phyloP scores from a whole-genome alignment of 192 early-diverging fungal genomes.

The Chytriomyces confervae region DNA sequence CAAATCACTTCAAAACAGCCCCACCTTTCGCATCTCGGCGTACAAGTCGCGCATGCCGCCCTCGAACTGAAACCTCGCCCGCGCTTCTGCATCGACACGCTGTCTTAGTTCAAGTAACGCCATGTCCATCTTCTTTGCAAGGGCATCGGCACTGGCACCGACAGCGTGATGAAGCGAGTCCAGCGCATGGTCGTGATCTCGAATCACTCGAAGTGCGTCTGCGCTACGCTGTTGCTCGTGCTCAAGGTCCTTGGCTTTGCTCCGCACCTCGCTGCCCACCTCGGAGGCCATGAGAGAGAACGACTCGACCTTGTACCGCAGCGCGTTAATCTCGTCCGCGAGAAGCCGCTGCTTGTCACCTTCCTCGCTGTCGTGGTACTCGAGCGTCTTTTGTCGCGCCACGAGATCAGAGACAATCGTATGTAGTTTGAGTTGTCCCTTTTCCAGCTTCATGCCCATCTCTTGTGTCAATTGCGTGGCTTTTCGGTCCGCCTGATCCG shows the following conservation, averaged over 20 bases:
- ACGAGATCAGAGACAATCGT: conserved; percentile 41
- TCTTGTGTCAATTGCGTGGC: conserved; percentile 28
- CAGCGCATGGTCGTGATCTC: conserved; percentile 48
- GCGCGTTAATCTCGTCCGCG: conserved; percentile 38
- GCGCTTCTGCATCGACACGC: conserved; percentile 42
- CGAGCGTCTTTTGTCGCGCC: conserved; percentile 30
- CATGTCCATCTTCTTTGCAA: conserved; percentile 38
- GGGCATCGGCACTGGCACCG: conserved; percentile 20
- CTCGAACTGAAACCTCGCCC: conserved; percentile 42
- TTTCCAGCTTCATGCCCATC: conserved; percentile 17
- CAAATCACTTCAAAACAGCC: no score
- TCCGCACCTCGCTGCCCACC: conserved; percentile 36
- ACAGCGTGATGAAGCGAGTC: conserved; percentile 34
- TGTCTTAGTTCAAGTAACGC: conserved; percentile 34
- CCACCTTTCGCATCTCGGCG: conserved; percentile 36
- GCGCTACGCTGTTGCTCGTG: conserved; percentile 37
- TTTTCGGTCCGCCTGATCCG: conserved; percentile 35
- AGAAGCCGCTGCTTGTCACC: conserved; percentile 17
- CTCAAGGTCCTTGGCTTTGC: conserved; percentile 40
- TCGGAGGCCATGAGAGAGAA: conserved; percentile 34
- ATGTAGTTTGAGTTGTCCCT: conserved; percentile 28
- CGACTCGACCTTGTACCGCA: conserved; percentile 46
- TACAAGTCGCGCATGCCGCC: conserved; percentile 39
- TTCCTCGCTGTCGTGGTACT: conserved; percentile 37
- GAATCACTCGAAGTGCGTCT: conserved; percentile 42